Evolutionary conservation across 225 moss, liverwort and hornwort species (phyloP), one percentile per base, ranked within the genome.

Genomic region (Asterella californica): DNA sequence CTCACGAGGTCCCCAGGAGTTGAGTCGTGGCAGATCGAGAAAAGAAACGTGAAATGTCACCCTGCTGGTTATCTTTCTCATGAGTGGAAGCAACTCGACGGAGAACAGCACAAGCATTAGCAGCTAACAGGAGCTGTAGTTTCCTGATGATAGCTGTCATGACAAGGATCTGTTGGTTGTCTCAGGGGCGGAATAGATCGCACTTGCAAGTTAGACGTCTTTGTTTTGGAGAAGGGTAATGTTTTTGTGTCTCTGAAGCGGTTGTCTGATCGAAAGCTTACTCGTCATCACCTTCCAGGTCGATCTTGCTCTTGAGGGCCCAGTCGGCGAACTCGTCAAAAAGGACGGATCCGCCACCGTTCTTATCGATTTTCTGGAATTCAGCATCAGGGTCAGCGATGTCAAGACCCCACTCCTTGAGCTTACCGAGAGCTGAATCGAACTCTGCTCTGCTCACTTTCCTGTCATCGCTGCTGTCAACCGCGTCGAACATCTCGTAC

Each of bases 261-360:
- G 10, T 54, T 18, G 32, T 36, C 34, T 10, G 19, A 67, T 37
- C 34, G 9, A 75, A 27, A 19, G 30, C 70, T 77, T 37, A 84
- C 52, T 84, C 84, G 5, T 80, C 80, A 32, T 77, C 80, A 45
- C 48, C 77, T 61, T 77, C 72, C 49, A 80, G 53, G 0, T 84
- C 80, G 17, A 80, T 80, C 36, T 80, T 48, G 70, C 72, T 80
- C 80, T 84, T 80, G 1, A 84, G 38, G 25, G 80, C 84, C 84
- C 84, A 84, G 37, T 80, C 80, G 10, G 84, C 80, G 18, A 84
- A 84, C 77, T 84, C 84, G 9, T 72, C 64, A 32, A 84, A 84
- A 22, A 84, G 84, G 53, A 84, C 64, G 72, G 22, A 80, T 63
- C 84, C 84, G 29, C 84, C 84, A 55, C 61, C 46, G 53, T 84